Conservation (phyloP, 2,329 filamentous ascomycete species). For the Xylaria sp. region DNA sequence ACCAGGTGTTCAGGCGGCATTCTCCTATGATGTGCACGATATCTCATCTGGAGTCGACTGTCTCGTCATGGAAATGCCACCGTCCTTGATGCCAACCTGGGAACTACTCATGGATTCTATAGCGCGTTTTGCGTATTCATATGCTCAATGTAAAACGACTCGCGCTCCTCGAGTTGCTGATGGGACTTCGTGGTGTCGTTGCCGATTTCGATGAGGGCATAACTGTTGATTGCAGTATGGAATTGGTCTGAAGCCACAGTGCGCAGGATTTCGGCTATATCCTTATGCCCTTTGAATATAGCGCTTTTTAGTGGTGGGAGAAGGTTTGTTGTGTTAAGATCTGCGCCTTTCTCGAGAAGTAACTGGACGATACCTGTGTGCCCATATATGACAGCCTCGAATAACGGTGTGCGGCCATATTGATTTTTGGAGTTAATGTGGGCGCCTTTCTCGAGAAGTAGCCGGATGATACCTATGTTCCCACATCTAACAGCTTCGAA, state of each 20-base stretch:
- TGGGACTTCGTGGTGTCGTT: not conserved
- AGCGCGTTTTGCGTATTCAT: not conserved
- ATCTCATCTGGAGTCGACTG: not conserved
- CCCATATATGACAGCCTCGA: not conserved
- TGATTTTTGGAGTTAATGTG: not conserved
- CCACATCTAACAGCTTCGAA: not conserved
- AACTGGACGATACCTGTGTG: not conserved
- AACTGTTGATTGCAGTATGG: not conserved
- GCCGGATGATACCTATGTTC: not conserved
- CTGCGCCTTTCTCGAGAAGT: not conserved
- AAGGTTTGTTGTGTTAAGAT: too few relatives aligned
- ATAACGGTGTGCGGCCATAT: not conserved
- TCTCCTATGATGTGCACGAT: not conserved
- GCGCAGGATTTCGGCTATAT: too few relatives aligned
- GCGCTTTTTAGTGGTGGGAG: too few relatives aligned
- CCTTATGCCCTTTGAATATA: too few relatives aligned
- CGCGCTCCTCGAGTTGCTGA: not conserved
- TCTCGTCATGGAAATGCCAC: not conserved
- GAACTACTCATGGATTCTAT: not conserved
- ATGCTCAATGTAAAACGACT: not conserved
- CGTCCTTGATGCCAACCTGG: not conserved
- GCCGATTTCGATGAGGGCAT: not conserved
- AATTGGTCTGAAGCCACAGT: not conserved
- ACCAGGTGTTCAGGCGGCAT: too few relatives aligned
- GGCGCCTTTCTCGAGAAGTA: not conserved